Evolutionary conservation across 306 rosid species (phyloP), one percentile per base, ranked within the genome.

Genomic region (Luffa acutangula): DNA sequence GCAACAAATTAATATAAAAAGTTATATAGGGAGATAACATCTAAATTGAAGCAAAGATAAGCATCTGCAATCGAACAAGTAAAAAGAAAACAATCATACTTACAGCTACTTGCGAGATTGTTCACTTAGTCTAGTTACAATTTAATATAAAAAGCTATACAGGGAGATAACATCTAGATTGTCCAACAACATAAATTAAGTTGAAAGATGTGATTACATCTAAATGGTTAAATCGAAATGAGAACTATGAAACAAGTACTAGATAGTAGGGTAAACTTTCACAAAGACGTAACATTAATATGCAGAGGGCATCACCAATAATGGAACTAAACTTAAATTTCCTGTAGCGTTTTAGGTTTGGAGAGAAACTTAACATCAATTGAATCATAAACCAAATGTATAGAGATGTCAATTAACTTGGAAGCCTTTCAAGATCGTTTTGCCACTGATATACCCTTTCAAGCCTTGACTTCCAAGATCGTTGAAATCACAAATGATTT

Each of bases 381-480:
- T 45, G 52, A 69, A 69, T 69, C 53, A 69, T 69, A 67, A 67
- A 9, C 36, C 33, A 67, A 70, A 11, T n/a, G 37, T 66, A 9
- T 4, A 1, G 31, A 25, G 46, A 13, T 13, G 20, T 36, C 71
- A 64, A 64, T n/a, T 13, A 70, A 9, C 4, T n/a, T n/a, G n/a
- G n/a, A n/a, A n/a, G n/a, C n/a, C n/a, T n/a, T n/a, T n/a, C n/a
- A n/a, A n/a, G n/a, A n/a, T n/a, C n/a, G n/a, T n/a, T 84, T 88
- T 89, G 77, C 88, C 96, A 79, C 91, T 90, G 80, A 93, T 90
- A 83, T 59, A 81, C 80, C 97, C 99, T 88, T 93, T 92, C 88
- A 95, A 90, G 73, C 97, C 99, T 88, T 93, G 99, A 82, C 93
- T 91, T 71, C 96, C 97, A 72, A 95, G 93, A 81, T 95, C 94